Conservation (phyloP, 1,284 basidiomycete genomes). For the Rhodotorula sp. region DNA sequence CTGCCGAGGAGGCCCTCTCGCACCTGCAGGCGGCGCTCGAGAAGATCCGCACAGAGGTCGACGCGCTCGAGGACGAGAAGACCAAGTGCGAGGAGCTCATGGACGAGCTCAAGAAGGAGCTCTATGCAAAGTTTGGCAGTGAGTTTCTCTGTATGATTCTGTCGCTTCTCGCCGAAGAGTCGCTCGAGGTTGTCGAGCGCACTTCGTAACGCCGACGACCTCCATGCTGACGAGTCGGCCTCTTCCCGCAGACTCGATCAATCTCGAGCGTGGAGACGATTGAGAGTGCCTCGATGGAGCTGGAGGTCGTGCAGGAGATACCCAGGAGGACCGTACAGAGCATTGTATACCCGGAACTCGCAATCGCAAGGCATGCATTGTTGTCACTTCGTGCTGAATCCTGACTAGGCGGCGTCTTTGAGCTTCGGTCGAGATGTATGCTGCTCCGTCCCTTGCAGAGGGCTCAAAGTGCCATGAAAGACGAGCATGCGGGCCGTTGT, state of each 20-base stretch:
- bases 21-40: slow-evolving; percentile 72
- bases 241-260: slow-evolving; percentile 24
- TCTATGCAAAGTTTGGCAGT: slow-evolving; percentile 54
- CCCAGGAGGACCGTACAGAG: not conserved
- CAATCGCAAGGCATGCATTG: not conserved
- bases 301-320: not conserved
- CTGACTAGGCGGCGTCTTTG: too few relatives aligned
- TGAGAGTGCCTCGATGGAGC: not conserved
- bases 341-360: not conserved
- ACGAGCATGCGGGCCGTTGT: too few relatives aligned
- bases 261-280: slow-evolving; percentile 31
- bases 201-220: too few relatives aligned
- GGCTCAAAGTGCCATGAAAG: too few relatives aligned
- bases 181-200: too few relatives aligned
- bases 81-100: slow-evolving; percentile 79
- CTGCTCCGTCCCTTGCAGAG: too few relatives aligned
- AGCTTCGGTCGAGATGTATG: too few relatives aligned
- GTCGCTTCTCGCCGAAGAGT: fast-evolving
- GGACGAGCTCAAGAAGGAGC: slow-evolving; percentile 80
- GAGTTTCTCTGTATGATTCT: slow-evolving; percentile 5
- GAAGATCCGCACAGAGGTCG: slow-evolving; percentile 63
- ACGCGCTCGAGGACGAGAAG: slow-evolving; percentile 59
- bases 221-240: not conserved
- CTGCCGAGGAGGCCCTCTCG: slow-evolving; percentile 68
- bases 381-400: not conserved